Percentiles rank a stretch among this genome's conserved stretches.
phyloP scores from a whole-genome alignment of 2,329 filamentous ascomycete genomes.

The Furcasterigmium sp. region DNA sequence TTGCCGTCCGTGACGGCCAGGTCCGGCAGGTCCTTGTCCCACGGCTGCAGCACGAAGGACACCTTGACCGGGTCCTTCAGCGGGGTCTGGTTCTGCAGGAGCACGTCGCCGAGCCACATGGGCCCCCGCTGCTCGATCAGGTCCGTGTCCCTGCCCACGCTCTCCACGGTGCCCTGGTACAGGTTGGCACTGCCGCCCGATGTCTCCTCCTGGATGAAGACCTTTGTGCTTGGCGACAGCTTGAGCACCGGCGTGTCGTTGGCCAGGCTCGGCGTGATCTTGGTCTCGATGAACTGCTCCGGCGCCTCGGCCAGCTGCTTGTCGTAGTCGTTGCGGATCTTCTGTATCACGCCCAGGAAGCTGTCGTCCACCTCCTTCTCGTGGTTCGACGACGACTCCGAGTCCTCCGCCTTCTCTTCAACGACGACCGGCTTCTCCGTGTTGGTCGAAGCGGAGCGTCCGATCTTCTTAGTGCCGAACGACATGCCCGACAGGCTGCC shows the following conservation, averaged over 20 bases:
- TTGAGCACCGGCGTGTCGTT: slow-evolving; percentile 74
- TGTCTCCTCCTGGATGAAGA: slow-evolving; percentile 66
- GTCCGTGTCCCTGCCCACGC: slow-evolving; percentile 71
- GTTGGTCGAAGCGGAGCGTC: slow-evolving; percentile 58
- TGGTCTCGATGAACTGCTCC: slow-evolving; percentile 51
- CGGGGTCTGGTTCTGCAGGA: slow-evolving; percentile 77
- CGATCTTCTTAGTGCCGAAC: slow-evolving; percentile 80
- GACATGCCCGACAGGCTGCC: slow-evolving; percentile 59
- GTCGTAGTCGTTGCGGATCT: slow-evolving; percentile 68
- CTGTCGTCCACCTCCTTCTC: slow-evolving; percentile 73
- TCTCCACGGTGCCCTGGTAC: slow-evolving; percentile 82
- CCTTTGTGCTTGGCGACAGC: slow-evolving; percentile 60
- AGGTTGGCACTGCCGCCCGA: slow-evolving; percentile 72
- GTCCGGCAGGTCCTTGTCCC: slow-evolving; percentile 66
- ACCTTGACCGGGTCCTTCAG: slow-evolving; percentile 92
- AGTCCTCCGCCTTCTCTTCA: slow-evolving; percentile 73
- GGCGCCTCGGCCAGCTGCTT: slow-evolving; percentile 55
- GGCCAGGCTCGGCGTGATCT: slow-evolving; percentile 63
- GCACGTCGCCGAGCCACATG: slow-evolving; percentile 85
- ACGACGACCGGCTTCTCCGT: slow-evolving; percentile 67
- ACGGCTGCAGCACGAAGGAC: slow-evolving; percentile 86
- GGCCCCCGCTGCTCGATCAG: slow-evolving; percentile 81
- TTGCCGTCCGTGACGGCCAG: slow-evolving; percentile 75
- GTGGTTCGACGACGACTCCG: slow-evolving; percentile 57
- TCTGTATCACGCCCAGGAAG: slow-evolving; percentile 67